A percentile compares a stretch with the other conserved stretches of the same genome.
Evolutionary conservation across 495 filamentous ascomycete genomes (phyloP).

Genomic region (Annulohypoxylon nitens): DNA sequence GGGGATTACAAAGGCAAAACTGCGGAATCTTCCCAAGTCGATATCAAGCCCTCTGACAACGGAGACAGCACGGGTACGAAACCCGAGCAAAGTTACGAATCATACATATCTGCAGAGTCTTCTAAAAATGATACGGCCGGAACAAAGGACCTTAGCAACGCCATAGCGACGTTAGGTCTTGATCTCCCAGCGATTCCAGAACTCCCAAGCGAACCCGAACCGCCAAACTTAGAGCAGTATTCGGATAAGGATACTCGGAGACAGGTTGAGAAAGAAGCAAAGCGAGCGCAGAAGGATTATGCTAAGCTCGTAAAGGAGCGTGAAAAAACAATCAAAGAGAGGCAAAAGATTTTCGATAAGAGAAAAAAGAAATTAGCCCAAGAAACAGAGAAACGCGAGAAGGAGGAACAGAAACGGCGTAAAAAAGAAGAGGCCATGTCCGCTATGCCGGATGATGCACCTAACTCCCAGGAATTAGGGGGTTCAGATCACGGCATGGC

Average conservation of each 20-base stretch:
- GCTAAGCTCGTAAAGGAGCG: conserved; percentile 72
- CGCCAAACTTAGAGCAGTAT: conserved; percentile 64
- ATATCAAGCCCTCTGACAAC: not conserved
- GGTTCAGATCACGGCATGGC: not conserved
- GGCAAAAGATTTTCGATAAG: conserved; percentile 68
- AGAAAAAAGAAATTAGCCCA: conserved; percentile 64
- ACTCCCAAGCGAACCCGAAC: conserved; percentile 56
- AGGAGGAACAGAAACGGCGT: conserved; percentile 55
- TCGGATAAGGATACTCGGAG: conserved; percentile 73
- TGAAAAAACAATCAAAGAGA: conserved; percentile 70
- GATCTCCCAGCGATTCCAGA: conserved; percentile 60
- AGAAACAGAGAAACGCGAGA: conserved; percentile 57
- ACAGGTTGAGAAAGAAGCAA: conserved; percentile 73
- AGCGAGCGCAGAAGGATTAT: conserved; percentile 68
- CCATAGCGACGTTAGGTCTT: conserved; percentile 42
- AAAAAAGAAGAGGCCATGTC: conserved; percentile 51
- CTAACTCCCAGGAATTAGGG: conserved; percentile 31
- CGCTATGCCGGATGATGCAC: conserved; percentile 38
- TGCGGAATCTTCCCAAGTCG: not conserved
- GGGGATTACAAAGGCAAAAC: not conserved
- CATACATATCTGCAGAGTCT: not conserved
- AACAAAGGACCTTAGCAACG: conserved; percentile 35
- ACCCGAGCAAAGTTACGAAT: conserved; percentile 4
- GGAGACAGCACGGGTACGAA: not conserved
- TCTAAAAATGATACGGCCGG: conserved; percentile 10